Evolutionary conservation across 805 yeast species (phyloP).

Genomic region (Candida montana): DNA sequence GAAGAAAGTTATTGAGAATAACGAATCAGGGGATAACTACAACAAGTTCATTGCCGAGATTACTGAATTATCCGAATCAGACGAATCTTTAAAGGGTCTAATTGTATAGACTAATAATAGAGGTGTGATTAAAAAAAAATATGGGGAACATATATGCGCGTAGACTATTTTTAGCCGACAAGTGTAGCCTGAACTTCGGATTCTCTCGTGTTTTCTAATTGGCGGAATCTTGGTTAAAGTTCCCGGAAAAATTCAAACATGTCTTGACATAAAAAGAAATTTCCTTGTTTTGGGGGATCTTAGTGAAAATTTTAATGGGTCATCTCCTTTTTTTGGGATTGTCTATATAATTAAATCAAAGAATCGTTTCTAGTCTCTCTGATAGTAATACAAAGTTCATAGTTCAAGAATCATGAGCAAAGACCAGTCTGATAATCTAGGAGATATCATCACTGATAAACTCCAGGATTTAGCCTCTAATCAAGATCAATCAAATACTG

Average conservation of each 20-base stretch:
- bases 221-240: too few species aligned
- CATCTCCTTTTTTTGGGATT: too few species aligned
- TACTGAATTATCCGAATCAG: not conserved
- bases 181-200: too few species aligned
- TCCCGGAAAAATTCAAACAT: not conserved
- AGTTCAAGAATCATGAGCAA: too few species aligned
- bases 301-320: not conserved
- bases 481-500: not conserved
- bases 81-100: not conserved
- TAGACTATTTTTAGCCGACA: too few species aligned
- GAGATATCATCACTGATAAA: not conserved
- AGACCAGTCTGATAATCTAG: too few species aligned
- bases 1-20: not conserved
- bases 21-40: not conserved
- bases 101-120: not conserved
- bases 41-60: not conserved
- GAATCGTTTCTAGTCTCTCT: too few species aligned
- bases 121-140: too few species aligned
- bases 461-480: not conserved
- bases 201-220: too few species aligned
- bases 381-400: too few species aligned
- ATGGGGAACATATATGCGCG: too few species aligned
- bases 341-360: too few species aligned
- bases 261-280: not conserved
- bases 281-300: not conserved